A percentile compares a stretch with the other conserved stretches of the same genome.
Evolutionary conservation across 768 basidiomycete genomes (phyloP).

Genomic region (Epithele typhae): DNA sequence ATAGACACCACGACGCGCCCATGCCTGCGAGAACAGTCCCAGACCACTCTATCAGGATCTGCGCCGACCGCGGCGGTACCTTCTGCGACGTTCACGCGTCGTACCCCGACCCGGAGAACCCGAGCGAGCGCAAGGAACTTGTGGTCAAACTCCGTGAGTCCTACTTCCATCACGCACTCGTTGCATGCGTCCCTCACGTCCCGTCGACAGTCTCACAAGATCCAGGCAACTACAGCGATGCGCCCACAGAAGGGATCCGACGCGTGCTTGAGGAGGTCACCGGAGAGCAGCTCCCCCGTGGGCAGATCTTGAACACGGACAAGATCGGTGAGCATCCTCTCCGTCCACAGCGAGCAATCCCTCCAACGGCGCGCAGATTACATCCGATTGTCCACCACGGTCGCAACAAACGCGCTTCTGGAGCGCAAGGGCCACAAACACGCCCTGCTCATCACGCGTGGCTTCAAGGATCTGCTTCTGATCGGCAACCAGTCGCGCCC

Average conservation of each 20-base stretch:
- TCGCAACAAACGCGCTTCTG: conserved; percentile 92
- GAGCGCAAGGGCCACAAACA: conserved; percentile 94
- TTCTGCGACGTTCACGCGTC: conserved; percentile 92
- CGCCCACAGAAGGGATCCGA: conserved; percentile 91
- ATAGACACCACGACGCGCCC: background rate
- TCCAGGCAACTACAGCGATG: conserved; percentile 82
- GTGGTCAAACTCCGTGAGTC: conserved; percentile 85
- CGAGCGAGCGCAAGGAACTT: conserved; percentile 61
- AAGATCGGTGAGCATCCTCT: conserved; percentile 61
- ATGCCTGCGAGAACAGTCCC: conserved; percentile 35
- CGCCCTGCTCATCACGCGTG: conserved; percentile 85
- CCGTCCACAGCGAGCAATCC: background rate
- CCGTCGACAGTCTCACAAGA: conserved; percentile 77
- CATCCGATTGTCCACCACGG: conserved; percentile 88
- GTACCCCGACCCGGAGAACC: conserved; percentile 66
- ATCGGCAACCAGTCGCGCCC: conserved; percentile 96
- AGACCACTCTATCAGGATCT: conserved; percentile 77
- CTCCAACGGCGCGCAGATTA: conserved; percentile 53
- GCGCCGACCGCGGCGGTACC: conserved; percentile 87
- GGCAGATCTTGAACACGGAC: conserved; percentile 61
- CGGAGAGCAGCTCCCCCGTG: conserved; percentile 63
- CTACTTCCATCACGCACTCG: background rate
- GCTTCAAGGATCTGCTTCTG: conserved; percentile 86
- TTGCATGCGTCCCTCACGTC: background rate
- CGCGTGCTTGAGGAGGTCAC: conserved; percentile 78